Percentiles rank a stretch among this genome's conserved stretches.
These are phyloP conservation scores for Exophiala sp. DNA, from an alignment of 2,329 filamentous ascomycete genomes.

Conservation along the genomic window DNA sequence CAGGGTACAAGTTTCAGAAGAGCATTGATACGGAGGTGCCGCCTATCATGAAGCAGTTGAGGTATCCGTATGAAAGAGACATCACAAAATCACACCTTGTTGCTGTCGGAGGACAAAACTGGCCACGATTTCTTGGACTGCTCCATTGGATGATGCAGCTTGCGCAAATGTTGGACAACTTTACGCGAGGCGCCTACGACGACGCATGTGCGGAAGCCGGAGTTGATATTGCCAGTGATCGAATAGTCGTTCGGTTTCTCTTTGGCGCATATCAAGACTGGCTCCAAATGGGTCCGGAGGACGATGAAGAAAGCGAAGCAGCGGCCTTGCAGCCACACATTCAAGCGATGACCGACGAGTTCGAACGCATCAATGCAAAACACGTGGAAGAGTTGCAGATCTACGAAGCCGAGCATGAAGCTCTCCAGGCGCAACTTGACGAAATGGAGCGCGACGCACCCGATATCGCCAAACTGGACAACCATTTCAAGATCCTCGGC, in stretches of 20 bases:
- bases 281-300: conserved; percentile 87
- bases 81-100: conserved; percentile 96
- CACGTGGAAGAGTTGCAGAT: conserved; percentile 80
- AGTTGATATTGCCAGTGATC: conserved; percentile 81
- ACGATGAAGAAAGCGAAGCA: conserved; percentile 78
- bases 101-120: conserved; percentile 94
- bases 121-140: conserved; percentile 89
- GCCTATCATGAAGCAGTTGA: conserved; percentile 83
- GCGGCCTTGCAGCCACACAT: conserved; percentile 77
- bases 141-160: conserved; percentile 99
- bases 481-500: conserved; percentile 88
- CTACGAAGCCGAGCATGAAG: conserved; percentile 80
- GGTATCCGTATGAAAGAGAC: conserved; percentile 91
- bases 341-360: conserved; percentile 80
- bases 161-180: conserved; percentile 87
- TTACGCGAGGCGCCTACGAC: conserved; percentile 73
- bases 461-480: conserved; percentile 77
- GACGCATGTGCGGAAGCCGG: conserved; percentile 85
- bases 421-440: conserved; percentile 79
- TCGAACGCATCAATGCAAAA: conserved; percentile 78
- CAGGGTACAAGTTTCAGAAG: conserved; percentile 87
- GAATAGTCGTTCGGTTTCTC: conserved; percentile 91
- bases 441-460: conserved; percentile 83
- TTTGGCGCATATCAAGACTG: conserved; percentile 89
- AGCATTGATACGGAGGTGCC: conserved; percentile 94